Conservation (phyloP, 345 rosid species). For the Eutrema japonicum region DNA sequence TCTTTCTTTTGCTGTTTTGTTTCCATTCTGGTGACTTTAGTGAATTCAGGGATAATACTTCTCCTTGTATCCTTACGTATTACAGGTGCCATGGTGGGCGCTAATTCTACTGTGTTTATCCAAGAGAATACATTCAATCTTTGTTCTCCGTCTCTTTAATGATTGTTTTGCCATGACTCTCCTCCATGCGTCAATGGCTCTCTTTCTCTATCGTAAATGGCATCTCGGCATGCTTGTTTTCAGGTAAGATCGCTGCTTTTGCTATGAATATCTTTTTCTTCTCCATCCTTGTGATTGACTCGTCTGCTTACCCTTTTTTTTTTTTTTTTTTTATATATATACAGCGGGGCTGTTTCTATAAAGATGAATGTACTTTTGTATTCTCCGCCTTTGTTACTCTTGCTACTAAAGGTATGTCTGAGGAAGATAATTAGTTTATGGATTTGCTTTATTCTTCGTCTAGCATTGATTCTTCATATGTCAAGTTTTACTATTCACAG, state of each 20-base stretch:
- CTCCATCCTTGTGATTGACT: conserved; percentile 24
- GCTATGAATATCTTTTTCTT: neutral
- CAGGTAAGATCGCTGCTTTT: conserved; percentile 55
- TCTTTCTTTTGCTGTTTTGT: neutral
- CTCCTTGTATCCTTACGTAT: conserved; percentile 17
- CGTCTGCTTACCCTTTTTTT: conserved; percentile 24
- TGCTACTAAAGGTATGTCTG: conserved; percentile 70
- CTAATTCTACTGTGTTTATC: conserved; percentile 78
- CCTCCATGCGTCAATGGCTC: conserved; percentile 77
- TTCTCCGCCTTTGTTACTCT: conserved; percentile 85
- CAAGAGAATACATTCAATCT: conserved; percentile 88
- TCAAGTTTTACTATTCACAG: conserved; percentile 50
- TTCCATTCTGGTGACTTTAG: neutral
- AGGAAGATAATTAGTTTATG: conserved; percentile 5
- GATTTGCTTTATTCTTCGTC: conserved; percentile 27
- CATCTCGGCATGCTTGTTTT: conserved; percentile 81
- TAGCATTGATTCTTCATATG: conserved; percentile 30
- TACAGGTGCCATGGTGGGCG: conserved; percentile 97
- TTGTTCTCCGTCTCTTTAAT: conserved; percentile 93
- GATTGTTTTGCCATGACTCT: conserved; percentile 92
- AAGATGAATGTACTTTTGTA: conserved; percentile 95
- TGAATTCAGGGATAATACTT: neutral
- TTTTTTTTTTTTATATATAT: neutral
- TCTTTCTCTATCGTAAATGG: conserved; percentile 68
- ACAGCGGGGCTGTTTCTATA: conserved; percentile 81